These are phyloP conservation scores for Boletus fagicola DNA, from an alignment of 768 basidiomycete species.

Conservation along the genomic window DNA sequence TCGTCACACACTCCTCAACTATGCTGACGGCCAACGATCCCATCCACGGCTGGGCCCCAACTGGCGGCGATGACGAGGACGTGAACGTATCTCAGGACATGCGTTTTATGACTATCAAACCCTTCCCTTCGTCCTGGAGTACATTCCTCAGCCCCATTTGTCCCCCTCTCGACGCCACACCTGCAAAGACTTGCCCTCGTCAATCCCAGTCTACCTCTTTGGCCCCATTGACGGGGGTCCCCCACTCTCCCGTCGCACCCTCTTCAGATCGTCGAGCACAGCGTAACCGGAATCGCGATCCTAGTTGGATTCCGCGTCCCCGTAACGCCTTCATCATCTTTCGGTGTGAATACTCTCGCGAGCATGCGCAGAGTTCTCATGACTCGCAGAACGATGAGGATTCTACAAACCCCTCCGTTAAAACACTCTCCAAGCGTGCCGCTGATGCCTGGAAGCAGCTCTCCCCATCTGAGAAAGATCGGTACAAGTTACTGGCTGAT, in stretches of 20 bases:
- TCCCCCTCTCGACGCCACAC: conserved; percentile 15
- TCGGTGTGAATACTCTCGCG: conserved; percentile 60
- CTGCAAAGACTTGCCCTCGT: not conserved
- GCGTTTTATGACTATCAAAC: conserved; percentile 5
- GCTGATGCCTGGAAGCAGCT: conserved; percentile 73
- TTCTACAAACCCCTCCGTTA: conserved; percentile 32
- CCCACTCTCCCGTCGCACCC: conserved; percentile 23
- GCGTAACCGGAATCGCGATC: conserved; percentile 44
- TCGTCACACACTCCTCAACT: not conserved
- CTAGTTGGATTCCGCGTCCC: conserved; percentile 63
- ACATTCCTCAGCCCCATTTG: conserved; percentile 10
- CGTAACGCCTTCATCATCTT: conserved; percentile 73
- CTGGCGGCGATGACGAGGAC: conserved; percentile 29
- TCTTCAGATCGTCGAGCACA: conserved; percentile 42
- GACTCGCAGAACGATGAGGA: conserved; percentile 34
- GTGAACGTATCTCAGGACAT: conserved; percentile 23
- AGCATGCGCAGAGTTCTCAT: conserved; percentile 38
- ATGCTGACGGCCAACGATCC: conserved; percentile 15
- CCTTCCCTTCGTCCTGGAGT: conserved; percentile 1
- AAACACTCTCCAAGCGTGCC: conserved; percentile 73
- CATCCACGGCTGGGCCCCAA: conserved; percentile 31
- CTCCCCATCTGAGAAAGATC: conserved; percentile 43
- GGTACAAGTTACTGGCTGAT: conserved; percentile 54
- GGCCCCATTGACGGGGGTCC: not conserved
- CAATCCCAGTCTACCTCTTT: not conserved